These are phyloP conservation scores for Aspergillus hancockii DNA, from an alignment of 495 filamentous ascomycete genomes.

Conservation along the genomic window DNA sequence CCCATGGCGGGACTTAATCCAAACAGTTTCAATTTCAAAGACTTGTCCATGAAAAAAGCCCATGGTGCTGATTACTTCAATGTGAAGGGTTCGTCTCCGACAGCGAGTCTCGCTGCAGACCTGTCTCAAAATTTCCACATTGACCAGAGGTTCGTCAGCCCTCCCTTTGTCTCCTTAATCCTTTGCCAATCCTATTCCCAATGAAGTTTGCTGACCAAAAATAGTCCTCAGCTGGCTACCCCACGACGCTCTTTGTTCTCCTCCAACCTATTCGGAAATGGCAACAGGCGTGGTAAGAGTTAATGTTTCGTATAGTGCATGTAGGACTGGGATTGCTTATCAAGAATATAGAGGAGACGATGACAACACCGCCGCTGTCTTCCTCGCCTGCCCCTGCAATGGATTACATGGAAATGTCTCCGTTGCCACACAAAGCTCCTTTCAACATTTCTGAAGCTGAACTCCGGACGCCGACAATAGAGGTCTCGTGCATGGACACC, in stretches of 20 bases:
- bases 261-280: slow-evolving; percentile 65
- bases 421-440: slow-evolving; percentile 84
- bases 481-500: slow-evolving; percentile 51
- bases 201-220: slow-evolving; percentile 32
- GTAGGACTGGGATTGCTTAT: slow-evolving; percentile 15
- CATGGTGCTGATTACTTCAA: slow-evolving; percentile 70
- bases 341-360: slow-evolving; percentile 53
- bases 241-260: slow-evolving; percentile 93
- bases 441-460: slow-evolving; percentile 61
- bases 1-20: slow-evolving; percentile 56
- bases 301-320: slow-evolving; percentile 15
- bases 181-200: not conserved
- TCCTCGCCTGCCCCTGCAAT: slow-evolving; percentile 72
- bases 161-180: slow-evolving; percentile 3
- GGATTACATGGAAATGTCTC: slow-evolving; percentile 93
- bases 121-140: slow-evolving; percentile 96
- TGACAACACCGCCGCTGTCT: slow-evolving; percentile 81
- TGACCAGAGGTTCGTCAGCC: slow-evolving; percentile 77
- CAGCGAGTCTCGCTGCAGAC: slow-evolving; percentile 85
- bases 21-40: slow-evolving; percentile 71
- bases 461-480: slow-evolving; percentile 66
- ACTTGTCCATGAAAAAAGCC: slow-evolving; percentile 65
- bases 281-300: slow-evolving; percentile 70
- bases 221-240: slow-evolving; percentile 86
- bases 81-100: slow-evolving; percentile 85